Percentiles rank a stretch among this genome's conserved stretches.
phyloP scores from a whole-genome alignment of 441 rosid species.

The Aquilaria agallochum region DNA sequence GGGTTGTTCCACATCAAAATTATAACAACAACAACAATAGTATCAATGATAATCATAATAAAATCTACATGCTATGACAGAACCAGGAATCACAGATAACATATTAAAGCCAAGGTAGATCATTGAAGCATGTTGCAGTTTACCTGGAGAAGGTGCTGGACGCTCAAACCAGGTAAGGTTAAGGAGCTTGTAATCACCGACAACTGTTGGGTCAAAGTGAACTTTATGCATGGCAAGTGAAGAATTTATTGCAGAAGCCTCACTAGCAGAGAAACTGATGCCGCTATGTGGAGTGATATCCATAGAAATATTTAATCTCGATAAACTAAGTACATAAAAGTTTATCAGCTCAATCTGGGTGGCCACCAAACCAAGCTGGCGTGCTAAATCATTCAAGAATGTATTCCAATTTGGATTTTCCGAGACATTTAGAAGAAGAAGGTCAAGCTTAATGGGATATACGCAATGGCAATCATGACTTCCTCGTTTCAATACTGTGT shows the following conservation, averaged over 20 bases:
- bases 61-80: too few species aligned
- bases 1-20: too few species aligned
- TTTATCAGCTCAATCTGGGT: conserved; percentile 80
- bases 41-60: too few species aligned
- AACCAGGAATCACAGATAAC: not conserved
- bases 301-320: conserved; percentile 89
- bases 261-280: conserved; percentile 68
- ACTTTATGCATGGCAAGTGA: conserved; percentile 70
- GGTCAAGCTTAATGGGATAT: conserved; percentile 93
- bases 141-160: conserved; percentile 79
- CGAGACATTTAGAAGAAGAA: conserved; percentile 84
- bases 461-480: conserved; percentile 80
- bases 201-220: conserved; percentile 53
- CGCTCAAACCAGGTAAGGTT: conserved; percentile 84
- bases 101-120: not conserved
- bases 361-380: conserved; percentile 69
- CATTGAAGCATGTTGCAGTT: conserved; percentile 7
- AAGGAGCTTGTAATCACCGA: conserved; percentile 84
- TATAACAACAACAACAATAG: too few species aligned
- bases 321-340: conserved; percentile 64
- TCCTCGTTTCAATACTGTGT: conserved; percentile 72
- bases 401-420: conserved; percentile 58
- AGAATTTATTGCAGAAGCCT: conserved; percentile 67
- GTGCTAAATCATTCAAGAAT: conserved; percentile 68
- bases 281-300: conserved; percentile 88